Conservation (phyloP, 2,329 filamentous ascomycete species). For the Chrysoporthe deuterocubensis region DNA sequence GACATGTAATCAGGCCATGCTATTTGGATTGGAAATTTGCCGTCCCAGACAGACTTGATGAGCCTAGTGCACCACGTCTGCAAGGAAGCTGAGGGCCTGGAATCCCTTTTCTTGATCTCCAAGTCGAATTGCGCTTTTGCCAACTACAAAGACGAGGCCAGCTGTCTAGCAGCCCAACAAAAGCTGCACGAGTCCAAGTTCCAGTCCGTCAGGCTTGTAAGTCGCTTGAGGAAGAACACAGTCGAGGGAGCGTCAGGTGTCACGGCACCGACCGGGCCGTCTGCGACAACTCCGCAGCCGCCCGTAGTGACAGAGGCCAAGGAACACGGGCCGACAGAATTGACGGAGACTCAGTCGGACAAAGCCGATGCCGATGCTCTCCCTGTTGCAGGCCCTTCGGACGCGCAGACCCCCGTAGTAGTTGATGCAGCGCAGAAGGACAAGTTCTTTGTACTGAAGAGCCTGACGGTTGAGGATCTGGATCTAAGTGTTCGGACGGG, state of each 20-base stretch:
- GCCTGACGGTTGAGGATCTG: constrained; percentile 86
- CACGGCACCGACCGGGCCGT: constrained; percentile 60
- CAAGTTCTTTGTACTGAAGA: constrained; percentile 92
- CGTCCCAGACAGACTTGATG: constrained; percentile 79
- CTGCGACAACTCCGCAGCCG: constrained; percentile 39
- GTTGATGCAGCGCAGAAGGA: constrained; percentile 56
- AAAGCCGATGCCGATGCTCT: constrained; percentile 13
- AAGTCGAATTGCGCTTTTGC: constrained; percentile 98
- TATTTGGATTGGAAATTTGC: constrained; percentile 94
- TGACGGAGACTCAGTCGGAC: constrained; percentile 17
- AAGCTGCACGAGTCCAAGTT: constrained; percentile 92
- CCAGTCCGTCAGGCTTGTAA: constrained; percentile 82
- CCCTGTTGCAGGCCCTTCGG: constrained; percentile 9
- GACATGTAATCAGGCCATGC: constrained; percentile 68
- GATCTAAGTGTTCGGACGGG: constrained; percentile 86
- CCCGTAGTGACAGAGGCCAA: constrained; percentile 20
- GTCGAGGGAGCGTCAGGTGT: constrained; percentile 51
- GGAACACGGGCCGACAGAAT: constrained; percentile 17
- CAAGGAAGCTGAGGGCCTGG: constrained; percentile 74
- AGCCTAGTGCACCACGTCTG: constrained; percentile 91
- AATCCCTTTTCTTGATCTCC: constrained; percentile 91
- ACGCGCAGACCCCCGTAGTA: constrained; percentile 15
- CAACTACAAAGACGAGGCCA: constrained; percentile 83
- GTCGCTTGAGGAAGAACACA: constrained; percentile 70
- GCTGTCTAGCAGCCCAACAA: constrained; percentile 76